These are phyloP conservation scores for Coemansia sp. DNA, from an alignment of 371 early-diverging fungal genomes.

Conservation along the genomic window DNA sequence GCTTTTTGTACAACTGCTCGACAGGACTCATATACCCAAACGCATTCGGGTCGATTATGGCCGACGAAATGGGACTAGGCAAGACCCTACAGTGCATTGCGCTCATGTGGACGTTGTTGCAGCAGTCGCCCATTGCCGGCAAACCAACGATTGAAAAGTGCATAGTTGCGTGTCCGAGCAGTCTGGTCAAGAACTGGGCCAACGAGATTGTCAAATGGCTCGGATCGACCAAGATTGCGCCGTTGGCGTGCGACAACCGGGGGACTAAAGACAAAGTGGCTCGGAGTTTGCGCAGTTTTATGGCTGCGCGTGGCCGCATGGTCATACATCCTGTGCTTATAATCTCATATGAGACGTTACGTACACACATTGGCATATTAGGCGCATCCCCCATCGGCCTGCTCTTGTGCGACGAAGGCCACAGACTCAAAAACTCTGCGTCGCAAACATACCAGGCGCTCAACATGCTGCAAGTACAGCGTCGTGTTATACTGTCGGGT, in stretches of 20 bases:
- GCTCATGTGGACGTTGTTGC: slow-evolving; percentile 89
- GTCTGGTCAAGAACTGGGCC: slow-evolving; percentile 84
- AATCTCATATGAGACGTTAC: slow-evolving; percentile 92
- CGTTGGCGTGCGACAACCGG: slow-evolving; percentile 83
- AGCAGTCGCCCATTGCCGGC: slow-evolving; percentile 84
- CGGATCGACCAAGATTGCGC: slow-evolving; percentile 75
- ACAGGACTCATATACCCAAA: slow-evolving; percentile 71
- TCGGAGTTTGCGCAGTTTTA: slow-evolving; percentile 78
- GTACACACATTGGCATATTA: slow-evolving; percentile 74
- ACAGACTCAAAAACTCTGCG: slow-evolving; percentile 90
- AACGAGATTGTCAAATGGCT: slow-evolving; percentile 93
- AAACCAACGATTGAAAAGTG: slow-evolving; percentile 92
- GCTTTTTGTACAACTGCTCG: slow-evolving; percentile 89
- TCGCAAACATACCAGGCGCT: slow-evolving; percentile 86
- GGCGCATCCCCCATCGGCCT: slow-evolving; percentile 83
- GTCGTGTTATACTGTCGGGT: slow-evolving; percentile 93
- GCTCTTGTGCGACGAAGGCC: slow-evolving; percentile 97
- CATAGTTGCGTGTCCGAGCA: slow-evolving; percentile 80
- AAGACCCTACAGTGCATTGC: slow-evolving; percentile 94
- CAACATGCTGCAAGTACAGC: slow-evolving; percentile 77
- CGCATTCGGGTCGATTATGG: slow-evolving; percentile 92
- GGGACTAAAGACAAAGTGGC: slow-evolving; percentile 82
- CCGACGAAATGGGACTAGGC: slow-evolving; percentile 98
- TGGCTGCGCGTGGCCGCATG: slow-evolving; percentile 75
- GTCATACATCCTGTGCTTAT: slow-evolving; percentile 87